phyloP scores from a whole-genome alignment of 1,284 basidiomycete species.

The Moniliella sp. region DNA sequence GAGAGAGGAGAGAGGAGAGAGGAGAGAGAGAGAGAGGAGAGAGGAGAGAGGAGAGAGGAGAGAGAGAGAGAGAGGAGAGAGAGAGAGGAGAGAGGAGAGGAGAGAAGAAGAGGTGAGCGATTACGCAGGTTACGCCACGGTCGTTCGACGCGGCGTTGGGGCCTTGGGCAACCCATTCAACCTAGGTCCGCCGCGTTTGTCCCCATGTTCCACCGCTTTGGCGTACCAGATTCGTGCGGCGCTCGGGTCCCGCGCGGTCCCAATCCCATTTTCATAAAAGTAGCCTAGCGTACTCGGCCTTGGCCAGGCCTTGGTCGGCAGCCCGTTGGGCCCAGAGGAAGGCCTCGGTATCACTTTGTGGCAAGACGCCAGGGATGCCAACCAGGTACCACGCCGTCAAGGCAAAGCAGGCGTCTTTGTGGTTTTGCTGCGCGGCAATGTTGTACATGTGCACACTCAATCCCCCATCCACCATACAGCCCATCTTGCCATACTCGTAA shows the following conservation, averaged over 20 bases:
- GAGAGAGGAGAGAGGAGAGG: too few species aligned
- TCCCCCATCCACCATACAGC: conserved; percentile 89
- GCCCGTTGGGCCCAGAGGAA: conserved; percentile 40
- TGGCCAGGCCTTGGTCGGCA: conserved; percentile 29
- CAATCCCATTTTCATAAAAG: too few species aligned
- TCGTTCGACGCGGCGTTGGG: too few species aligned
- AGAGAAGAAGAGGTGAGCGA: too few species aligned
- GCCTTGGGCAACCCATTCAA: too few species aligned
- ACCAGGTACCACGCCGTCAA: conserved; percentile 97
- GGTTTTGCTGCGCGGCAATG: conserved; percentile 68
- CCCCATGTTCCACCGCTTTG: conserved; percentile 71
- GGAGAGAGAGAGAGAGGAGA: too few species aligned
- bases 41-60: too few species aligned
- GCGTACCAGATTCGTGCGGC: conserved; percentile 61
- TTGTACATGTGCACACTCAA: conserved; percentile 89
- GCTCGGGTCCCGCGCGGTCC: conserved; percentile 32
- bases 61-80: too few species aligned
- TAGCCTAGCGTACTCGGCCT: conserved; percentile 57
- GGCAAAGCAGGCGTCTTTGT: conserved; percentile 89
- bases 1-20: too few species aligned
- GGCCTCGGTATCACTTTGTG: conserved; percentile 91
- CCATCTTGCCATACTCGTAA: conserved; percentile 97
- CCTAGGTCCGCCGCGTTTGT: too few species aligned
- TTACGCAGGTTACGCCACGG: too few species aligned
- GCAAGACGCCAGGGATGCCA: conserved; percentile 83